phyloP scores from a whole-genome alignment of 805 yeast species.

The Lachancea lanzarotensis region DNA sequence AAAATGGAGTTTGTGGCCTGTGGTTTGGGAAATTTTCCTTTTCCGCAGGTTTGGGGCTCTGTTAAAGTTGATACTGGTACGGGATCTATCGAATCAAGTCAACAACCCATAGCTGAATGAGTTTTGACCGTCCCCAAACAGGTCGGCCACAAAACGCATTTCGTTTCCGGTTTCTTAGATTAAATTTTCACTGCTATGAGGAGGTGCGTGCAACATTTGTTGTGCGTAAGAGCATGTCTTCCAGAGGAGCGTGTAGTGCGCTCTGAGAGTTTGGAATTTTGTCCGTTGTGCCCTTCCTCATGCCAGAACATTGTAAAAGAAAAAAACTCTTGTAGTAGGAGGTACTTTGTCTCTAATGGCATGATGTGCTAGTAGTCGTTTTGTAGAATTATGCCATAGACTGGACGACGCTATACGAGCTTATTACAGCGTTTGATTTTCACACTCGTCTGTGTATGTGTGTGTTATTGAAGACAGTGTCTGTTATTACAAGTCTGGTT shows the following conservation, averaged over 20 bases:
- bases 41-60: conserved; percentile 7
- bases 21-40: no score
- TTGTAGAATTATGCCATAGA: no score
- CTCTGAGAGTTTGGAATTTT: conserved; percentile 28
- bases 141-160: conserved; percentile 32
- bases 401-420: no score
- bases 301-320: conserved; percentile 25
- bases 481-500: no score
- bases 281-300: conserved; percentile 32
- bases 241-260: conserved; percentile 29
- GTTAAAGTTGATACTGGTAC: conserved; percentile 34
- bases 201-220: conserved; percentile 11
- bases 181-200: conserved; percentile 26
- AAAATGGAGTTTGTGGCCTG: conserved; percentile 9
- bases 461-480: no score
- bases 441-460: no score
- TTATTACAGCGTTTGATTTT: no score
- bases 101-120: conserved; percentile 36
- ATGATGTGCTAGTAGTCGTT: no score
- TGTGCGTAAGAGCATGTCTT: conserved; percentile 20
- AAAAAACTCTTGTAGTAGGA: background rate
- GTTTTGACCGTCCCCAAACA: conserved; percentile 35
- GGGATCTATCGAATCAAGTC: conserved; percentile 22
- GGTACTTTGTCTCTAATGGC: no score
- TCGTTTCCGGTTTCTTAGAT: conserved; percentile 40